Conservation (phyloP, 129 eudicot species). For the Heracleum sosnowskyi region DNA sequence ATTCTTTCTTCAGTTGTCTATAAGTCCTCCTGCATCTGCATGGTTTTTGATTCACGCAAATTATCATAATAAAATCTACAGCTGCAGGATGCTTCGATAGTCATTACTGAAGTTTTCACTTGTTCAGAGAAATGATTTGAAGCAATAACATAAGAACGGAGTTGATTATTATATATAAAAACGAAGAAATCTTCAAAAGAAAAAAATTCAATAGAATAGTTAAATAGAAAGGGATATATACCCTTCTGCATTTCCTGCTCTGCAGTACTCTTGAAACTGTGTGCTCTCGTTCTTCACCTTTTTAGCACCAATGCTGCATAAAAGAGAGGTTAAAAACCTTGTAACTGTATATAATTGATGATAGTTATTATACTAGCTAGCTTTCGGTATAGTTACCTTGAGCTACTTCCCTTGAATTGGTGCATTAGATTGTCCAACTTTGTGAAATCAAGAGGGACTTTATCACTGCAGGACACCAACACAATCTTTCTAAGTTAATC, state of each 20-base stretch:
- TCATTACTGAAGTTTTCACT: not conserved
- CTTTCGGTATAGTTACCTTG: constrained; percentile 25
- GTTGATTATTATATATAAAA: not conserved
- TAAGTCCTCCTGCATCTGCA: constrained; percentile 79
- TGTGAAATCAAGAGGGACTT: constrained; percentile 53
- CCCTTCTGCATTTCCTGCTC: constrained; percentile 55
- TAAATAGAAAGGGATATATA: constrained; percentile 9
- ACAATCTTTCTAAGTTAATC: not conserved
- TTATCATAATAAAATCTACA: not conserved
- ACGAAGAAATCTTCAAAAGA: not conserved
- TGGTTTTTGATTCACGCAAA: not conserved
- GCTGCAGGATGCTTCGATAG: not conserved
- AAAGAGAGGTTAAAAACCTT: not conserved
- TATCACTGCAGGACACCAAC: constrained; percentile 37
- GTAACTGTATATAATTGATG: not conserved
- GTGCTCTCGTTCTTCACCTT: constrained; percentile 52
- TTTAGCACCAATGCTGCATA: constrained; percentile 37
- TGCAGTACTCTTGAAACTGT: constrained; percentile 51
- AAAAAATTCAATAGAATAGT: not conserved
- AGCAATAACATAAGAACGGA: not conserved
- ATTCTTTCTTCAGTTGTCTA: constrained; percentile 78
- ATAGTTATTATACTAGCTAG: not conserved
- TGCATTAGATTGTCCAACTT: constrained; percentile 71
- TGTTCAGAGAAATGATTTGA: not conserved
- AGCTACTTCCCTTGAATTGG: constrained; percentile 81